Evolutionary conservation across 164 flowering plant genomes (phyloP), one percentile per base, ranked within the genome.

Genomic region (Annona squamosa): DNA sequence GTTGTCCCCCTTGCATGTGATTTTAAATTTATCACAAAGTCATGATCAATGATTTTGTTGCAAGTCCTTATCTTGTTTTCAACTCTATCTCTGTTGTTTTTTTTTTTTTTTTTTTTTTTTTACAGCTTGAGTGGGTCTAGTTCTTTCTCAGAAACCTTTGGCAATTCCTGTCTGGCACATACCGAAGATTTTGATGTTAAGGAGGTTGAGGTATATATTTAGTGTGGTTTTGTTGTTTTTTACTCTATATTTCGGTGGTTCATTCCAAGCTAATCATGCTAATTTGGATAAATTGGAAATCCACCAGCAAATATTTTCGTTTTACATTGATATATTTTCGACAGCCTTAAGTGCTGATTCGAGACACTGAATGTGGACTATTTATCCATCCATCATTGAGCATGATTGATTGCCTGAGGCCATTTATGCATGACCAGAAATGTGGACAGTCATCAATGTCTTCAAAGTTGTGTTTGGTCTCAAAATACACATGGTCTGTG

Each of bases 121-220:
- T 63, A 42, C 67, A 92, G 99, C 71, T 79, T 91, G 82, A 87
- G 18, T 72, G 99, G 99, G 71, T 96, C 99, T 65, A 96, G 99
- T 79, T 86, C 95, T 16, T 80, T 80, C 72, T 96, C 99, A 6
- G 99, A 96, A 75, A 96, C 99, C 44, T 96, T 90, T 82, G 99
- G 91, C 47, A 96, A 96, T 80, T 77, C 95, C 46, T 91, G 99
- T 81, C 94, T 96, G 67, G 91, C 99, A 9, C 76, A 78, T 74
- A 69, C 97, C 0, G 81, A 88, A 79, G 93, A 90, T 70, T 96
- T 96, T 72, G 87, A 88, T 48, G 91, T 96, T 68, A 96, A 96
- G 84, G 97, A 92, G 81, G 86, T 93, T 56, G 99, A 96, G 98
- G 99, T 93, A 77, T n/a, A 73, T 44, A 42, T 0, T 18, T 6